Conservation (phyloP, 2,329 filamentous ascomycete genomes). For the Calycina herbarum region DNA sequence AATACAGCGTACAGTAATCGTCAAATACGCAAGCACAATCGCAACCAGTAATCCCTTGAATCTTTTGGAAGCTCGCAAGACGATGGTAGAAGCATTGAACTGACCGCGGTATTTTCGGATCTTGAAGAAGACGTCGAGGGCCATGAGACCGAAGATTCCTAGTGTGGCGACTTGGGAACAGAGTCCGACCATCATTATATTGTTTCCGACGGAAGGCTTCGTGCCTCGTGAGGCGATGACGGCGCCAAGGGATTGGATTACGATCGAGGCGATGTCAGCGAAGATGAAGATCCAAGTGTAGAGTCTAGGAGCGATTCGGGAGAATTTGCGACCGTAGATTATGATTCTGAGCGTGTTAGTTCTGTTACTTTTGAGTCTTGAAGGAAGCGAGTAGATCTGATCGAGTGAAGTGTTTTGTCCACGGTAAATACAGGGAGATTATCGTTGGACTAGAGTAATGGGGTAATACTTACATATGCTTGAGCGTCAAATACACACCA, state of each 20-base stretch:
- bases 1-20: conserved; percentile 22
- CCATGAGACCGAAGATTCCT: conserved; percentile 34
- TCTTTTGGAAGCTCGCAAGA: conserved; percentile 14
- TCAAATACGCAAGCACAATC: conserved; percentile 17
- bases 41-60: conserved; percentile 18
- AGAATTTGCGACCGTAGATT: conserved; percentile 49
- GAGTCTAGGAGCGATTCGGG: conserved; percentile 49
- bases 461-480: conserved; percentile 46
- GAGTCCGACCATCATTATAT: conserved; percentile 42
- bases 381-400: no score
- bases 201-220: conserved; percentile 41
- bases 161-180: conserved; percentile 40
- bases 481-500: conserved; percentile 61
- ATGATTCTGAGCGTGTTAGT: conserved; percentile 39
- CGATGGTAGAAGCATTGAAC: conserved; percentile 15
- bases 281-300: conserved; percentile 61
- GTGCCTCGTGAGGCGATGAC: conserved; percentile 51
- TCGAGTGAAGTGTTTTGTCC: no score
- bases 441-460: no score
- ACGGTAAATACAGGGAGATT: no score
- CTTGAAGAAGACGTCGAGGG: conserved; percentile 22
- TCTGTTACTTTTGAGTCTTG: background rate
- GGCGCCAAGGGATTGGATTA: conserved; percentile 47
- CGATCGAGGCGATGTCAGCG: conserved; percentile 56
- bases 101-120: conserved; percentile 15